Evolutionary conservation across 164 flowering plant genomes (phyloP), one percentile per base, ranked within the genome.

Genomic region (Tetrastigma voinierianum): DNA sequence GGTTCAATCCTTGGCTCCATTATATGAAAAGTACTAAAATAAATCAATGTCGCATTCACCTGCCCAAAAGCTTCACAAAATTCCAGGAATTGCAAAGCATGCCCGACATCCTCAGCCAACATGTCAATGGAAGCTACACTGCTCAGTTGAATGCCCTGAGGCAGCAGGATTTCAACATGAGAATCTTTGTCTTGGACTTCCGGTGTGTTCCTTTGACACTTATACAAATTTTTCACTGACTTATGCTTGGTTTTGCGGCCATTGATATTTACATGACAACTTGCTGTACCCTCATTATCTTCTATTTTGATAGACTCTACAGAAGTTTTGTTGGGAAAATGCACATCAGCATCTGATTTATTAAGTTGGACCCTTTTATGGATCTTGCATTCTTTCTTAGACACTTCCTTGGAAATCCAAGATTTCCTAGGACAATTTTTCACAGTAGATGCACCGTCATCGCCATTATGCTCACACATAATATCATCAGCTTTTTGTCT

Each of bases 21-120:
- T 55, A 18, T n/a, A 9, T 10, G 32, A 20, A 11, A 5, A 55
- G 6, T 55, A 55, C 15, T 19, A 23, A 20, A 20, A 25, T 14
- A 52, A 61, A 57, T 7, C 43, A 51, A n/a, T n/a, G 49, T 44
- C 24, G 25, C 14, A 14, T 40, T 17, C 82, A 83, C 93, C 86
- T 82, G 46, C 64, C 80, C 82, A 82, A 88, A 86, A 62, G 82
- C 78, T 46, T 74, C 61, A 69, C 90, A 88, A 67, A 88, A 88
- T 68, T 88, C 93, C 21, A 88, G 60, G 47, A 88, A 85, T 51
- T 88, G 93, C 68, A 88, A 63, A 7, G 86, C 88, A 62, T 78
- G 78, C 24, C 90, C 93, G 68, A 79, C 78, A 74, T 82, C 87
- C 55, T 81, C 78, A n/a, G 81, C 60, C 13, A 75, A 74, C 43